Conservation (phyloP, 768 basidiomycete species). For the Leccinum truebloodii region DNA sequence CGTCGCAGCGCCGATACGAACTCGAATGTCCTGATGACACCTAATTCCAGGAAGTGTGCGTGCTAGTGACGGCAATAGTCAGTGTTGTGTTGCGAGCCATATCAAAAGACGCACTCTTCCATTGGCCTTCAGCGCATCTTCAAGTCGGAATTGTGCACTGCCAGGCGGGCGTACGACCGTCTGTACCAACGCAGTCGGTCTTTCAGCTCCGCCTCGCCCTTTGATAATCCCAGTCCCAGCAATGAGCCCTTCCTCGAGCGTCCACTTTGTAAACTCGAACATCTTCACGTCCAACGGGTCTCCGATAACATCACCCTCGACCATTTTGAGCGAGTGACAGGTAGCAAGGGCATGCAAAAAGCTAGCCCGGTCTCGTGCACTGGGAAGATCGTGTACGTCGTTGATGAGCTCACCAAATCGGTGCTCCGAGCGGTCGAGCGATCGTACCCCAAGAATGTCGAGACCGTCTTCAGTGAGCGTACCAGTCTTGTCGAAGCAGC, state of each 20-base stretch:
- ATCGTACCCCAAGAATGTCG: conserved; percentile 93
- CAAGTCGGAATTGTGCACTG: conserved; percentile 84
- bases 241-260: conserved; percentile 84
- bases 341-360: conserved; percentile 93
- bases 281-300: conserved; percentile 97
- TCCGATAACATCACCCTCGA: conserved; percentile 86
- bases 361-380: conserved; percentile 69
- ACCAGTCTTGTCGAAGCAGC: conserved; percentile 99
- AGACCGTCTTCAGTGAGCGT: conserved; percentile 98
- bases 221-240: conserved; percentile 73
- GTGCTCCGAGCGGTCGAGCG: conserved; percentile 70
- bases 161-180: conserved; percentile 96
- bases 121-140: conserved; percentile 88
- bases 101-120: conserved; percentile 56
- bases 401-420: conserved; percentile 90
- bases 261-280: conserved; percentile 98
- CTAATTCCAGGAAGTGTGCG: conserved; percentile 95
- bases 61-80: conserved; percentile 51
- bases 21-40: conserved; percentile 94
- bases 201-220: conserved; percentile 56
- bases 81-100: background rate
- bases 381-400: conserved; percentile 83
- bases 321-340: conserved; percentile 92
- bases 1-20: conserved; percentile 91
- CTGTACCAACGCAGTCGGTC: conserved; percentile 89